Conservation (phyloP, 441 rosid species). For the Arabidopsis hybrid region DNA sequence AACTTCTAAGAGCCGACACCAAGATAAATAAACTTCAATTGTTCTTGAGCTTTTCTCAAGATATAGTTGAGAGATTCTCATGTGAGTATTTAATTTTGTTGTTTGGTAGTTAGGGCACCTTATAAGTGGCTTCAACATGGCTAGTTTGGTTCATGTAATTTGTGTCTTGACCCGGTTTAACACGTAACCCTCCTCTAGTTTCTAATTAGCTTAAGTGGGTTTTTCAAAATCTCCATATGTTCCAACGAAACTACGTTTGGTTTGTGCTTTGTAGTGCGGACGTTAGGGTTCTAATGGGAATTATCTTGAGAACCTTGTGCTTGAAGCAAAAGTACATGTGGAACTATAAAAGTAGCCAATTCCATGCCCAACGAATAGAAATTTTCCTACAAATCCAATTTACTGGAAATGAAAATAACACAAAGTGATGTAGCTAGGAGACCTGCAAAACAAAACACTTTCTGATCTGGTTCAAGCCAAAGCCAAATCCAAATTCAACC, state of each 20-base stretch:
- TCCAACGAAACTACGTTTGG: no score
- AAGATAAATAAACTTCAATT: conserved; percentile 29
- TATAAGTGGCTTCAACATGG: conserved; percentile 36
- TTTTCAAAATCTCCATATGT: neutral
- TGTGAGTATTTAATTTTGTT: conserved; percentile 44
- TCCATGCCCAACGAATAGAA: neutral
- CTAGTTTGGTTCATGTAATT: conserved; percentile 26
- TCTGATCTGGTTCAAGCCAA: conserved; percentile 25
- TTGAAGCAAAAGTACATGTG: conserved; percentile 24
- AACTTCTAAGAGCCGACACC: conserved; percentile 41
- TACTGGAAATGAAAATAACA: neutral
- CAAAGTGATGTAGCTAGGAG: neutral
- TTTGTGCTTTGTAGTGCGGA: neutral
- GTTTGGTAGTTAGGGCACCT: conserved; percentile 37
- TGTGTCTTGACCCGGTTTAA: conserved; percentile 8
- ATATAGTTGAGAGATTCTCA: conserved; percentile 22
- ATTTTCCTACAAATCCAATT: neutral
- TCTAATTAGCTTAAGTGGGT: neutral
- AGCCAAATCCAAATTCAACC: conserved; percentile 23
- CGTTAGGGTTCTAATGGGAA: conserved; percentile 11
- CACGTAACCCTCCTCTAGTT: neutral
- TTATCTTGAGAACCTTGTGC: conserved; percentile 14
- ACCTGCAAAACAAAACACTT: conserved; percentile 19
- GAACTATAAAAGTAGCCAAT: conserved; percentile 7
- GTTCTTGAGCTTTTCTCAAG: conserved; percentile 23